phyloP scores from a whole-genome alignment of 306 rosid genomes.

The Rosa multiflora region DNA sequence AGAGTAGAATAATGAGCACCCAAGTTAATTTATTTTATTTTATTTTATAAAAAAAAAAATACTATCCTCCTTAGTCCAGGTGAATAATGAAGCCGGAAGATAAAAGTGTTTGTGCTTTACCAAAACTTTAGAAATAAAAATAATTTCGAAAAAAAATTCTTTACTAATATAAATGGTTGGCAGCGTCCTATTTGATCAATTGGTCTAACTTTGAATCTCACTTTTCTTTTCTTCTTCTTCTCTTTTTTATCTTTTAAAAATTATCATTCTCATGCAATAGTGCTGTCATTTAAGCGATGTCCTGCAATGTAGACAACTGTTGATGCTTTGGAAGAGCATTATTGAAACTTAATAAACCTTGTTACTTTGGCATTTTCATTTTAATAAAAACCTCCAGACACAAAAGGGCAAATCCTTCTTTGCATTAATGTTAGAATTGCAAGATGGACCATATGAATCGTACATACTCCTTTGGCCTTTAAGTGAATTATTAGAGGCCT shows the following conservation, averaged over 20 bases:
- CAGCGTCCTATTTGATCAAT: neutral
- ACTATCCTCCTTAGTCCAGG: too few species aligned
- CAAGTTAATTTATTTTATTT: too few species aligned
- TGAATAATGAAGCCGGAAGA: too few species aligned
- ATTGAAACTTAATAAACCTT: neutral
- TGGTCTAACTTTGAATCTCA: neutral
- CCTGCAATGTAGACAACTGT: neutral
- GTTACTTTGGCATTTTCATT: neutral
- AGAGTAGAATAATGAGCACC: too few species aligned
- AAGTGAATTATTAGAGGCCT: neutral
- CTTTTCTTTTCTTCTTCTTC: too few species aligned
- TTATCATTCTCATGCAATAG: too few species aligned
- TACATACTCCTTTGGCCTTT: neutral
- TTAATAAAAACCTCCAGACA: neutral
- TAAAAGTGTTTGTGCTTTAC: too few species aligned
- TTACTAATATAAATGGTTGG: neutral
- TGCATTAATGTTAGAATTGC: neutral
- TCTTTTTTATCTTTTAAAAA: too few species aligned
- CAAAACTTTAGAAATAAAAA: too few species aligned
- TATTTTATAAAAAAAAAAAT: too few species aligned
- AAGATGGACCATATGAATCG: neutral
- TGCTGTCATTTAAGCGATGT: too few species aligned
- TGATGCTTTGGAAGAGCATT: neutral
- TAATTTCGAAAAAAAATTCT: too few species aligned
- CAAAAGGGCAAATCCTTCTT: neutral